Conservation (phyloP, 148 eudicot species). For the Rhododendron henanense region DNA sequence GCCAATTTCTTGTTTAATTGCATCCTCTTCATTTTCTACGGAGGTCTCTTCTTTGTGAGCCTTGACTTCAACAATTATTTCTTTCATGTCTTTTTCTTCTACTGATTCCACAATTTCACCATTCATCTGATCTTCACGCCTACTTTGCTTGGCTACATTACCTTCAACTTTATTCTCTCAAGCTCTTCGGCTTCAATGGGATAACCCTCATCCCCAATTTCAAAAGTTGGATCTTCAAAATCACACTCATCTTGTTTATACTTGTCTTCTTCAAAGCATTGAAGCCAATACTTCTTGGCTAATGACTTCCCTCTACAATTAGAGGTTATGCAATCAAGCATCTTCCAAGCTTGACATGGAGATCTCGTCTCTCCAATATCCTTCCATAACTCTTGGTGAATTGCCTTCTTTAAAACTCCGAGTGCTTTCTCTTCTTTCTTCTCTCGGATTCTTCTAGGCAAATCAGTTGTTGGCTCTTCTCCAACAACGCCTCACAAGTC, state of each 20-base stretch:
- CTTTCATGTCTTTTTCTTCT: not conserved
- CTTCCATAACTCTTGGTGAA: not conserved
- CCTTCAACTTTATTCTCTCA: not conserved
- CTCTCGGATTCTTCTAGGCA: not conserved
- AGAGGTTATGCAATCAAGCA: not conserved
- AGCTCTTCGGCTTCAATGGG: not conserved
- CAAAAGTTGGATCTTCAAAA: not conserved
- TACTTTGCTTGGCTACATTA: not conserved
- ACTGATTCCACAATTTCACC: not conserved
- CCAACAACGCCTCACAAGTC: not conserved
- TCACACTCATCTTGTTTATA: not conserved
- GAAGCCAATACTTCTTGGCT: not conserved
- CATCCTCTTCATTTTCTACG: not conserved
- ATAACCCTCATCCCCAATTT: not conserved
- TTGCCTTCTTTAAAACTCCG: not conserved
- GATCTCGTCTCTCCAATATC: not conserved
- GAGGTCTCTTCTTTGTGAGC: not conserved
- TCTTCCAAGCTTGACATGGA: not conserved
- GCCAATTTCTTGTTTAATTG: not conserved
- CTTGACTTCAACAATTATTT: not conserved
- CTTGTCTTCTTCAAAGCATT: not conserved
- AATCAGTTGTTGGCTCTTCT: not conserved
- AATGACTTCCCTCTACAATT: not conserved
- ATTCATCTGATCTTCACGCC: not conserved
- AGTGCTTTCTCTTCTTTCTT: not conserved